Evolutionary conservation across 1,139 yeast species (phyloP).

Genomic region (Pichia sp.): DNA sequence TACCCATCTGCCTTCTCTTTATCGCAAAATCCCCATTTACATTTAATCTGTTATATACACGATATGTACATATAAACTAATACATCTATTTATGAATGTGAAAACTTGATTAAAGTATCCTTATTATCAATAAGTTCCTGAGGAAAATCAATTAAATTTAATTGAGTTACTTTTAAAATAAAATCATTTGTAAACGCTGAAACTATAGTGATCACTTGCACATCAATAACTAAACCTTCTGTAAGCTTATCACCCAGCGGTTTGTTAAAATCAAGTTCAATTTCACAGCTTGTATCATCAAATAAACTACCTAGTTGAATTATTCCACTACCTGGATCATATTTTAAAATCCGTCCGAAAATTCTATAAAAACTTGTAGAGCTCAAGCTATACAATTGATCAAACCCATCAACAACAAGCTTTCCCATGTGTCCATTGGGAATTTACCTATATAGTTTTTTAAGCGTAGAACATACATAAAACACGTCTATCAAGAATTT

Average conservation of each 20-base stretch:
- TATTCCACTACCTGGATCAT: conserved; percentile 18
- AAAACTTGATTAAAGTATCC: neutral
- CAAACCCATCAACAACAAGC: conserved; percentile 15
- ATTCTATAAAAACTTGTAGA: conserved; percentile 18
- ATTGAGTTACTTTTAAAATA: neutral
- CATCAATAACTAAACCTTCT: conserved; percentile 7
- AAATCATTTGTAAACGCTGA: too few species aligned
- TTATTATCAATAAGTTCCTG: conserved; percentile 1
- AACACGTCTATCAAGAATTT: neutral
- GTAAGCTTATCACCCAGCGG: neutral
- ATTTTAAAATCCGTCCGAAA: conserved; percentile 26
- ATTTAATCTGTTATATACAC: neutral
- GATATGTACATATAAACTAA: neutral
- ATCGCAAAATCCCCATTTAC: neutral
- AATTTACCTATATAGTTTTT: too few species aligned
- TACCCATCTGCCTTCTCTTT: neutral
- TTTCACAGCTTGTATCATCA: conserved; percentile 7
- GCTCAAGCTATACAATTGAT: neutral
- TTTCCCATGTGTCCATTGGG: conserved; percentile 21
- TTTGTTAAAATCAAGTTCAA: conserved; percentile 5
- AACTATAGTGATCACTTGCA: neutral
- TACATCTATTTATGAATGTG: neutral
- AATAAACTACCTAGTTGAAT: conserved; percentile 12
- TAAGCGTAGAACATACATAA: neutral
- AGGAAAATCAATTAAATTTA: conserved; percentile 2